A percentile compares a stretch with the other conserved stretches of the same genome.
These are phyloP conservation scores for Penicillium vulpinum DNA, from an alignment of 2,329 filamentous ascomycete species.

Conservation along the genomic window DNA sequence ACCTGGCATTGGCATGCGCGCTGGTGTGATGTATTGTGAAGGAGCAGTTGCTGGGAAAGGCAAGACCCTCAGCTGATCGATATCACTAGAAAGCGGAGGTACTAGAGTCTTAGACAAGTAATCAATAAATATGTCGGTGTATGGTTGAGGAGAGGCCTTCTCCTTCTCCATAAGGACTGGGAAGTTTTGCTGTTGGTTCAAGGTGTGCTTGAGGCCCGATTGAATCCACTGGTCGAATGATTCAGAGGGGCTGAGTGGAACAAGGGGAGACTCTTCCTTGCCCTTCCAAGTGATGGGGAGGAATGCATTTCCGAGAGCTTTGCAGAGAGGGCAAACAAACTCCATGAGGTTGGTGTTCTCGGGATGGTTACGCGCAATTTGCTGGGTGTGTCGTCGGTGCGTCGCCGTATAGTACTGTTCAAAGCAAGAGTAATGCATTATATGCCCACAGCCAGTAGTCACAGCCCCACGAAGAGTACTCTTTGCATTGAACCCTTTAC, in stretches of 20 bases:
- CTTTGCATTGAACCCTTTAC: slow-evolving; percentile 79
- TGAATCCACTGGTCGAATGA: slow-evolving; percentile 70
- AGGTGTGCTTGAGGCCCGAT: slow-evolving; percentile 53
- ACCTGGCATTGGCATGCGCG: slow-evolving; percentile 41
- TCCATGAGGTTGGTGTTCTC: slow-evolving; percentile 77
- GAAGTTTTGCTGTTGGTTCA: slow-evolving; percentile 53
- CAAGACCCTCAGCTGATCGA: slow-evolving; percentile 36
- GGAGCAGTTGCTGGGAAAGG: slow-evolving; percentile 26
- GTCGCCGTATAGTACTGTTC: slow-evolving; percentile 87
- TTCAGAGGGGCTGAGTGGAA: slow-evolving; percentile 61
- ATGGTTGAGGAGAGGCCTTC: slow-evolving; percentile 35
- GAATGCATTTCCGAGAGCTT: slow-evolving; percentile 93
- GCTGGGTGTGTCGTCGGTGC: slow-evolving; percentile 77
- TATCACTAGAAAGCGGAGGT: slow-evolving; percentile 48
- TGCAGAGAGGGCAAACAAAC: slow-evolving; percentile 95
- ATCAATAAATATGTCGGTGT: slow-evolving; percentile 52
- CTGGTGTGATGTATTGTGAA: slow-evolving; percentile 30
- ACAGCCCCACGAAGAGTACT: slow-evolving; percentile 72
- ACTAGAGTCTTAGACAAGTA: slow-evolving; percentile 55
- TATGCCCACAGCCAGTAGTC: slow-evolving; percentile 89
- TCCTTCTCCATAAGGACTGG: slow-evolving; percentile 42
- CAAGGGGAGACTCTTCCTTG: slow-evolving; percentile 79
- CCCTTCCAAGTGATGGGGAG: slow-evolving; percentile 94
- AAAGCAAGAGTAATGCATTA: slow-evolving; percentile 98
- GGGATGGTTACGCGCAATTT: slow-evolving; percentile 92